Percentiles rank a stretch among this genome's conserved stretches.
phyloP scores from a whole-genome alignment of 768 basidiomycete species.

The Collybia nuda region DNA sequence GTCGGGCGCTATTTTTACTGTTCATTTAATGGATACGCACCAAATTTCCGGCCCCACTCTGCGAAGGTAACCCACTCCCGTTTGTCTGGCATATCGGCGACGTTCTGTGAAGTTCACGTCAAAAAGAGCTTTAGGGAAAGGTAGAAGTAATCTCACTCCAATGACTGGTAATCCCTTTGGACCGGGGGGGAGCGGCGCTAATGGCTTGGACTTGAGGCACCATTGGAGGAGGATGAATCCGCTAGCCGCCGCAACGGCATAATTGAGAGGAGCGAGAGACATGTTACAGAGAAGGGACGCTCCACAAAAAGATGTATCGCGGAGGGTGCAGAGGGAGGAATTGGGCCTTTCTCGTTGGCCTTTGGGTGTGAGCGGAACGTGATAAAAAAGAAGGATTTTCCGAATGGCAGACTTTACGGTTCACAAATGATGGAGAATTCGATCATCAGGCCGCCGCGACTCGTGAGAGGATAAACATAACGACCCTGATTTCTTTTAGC shows the following conservation, averaged over 20 bases:
- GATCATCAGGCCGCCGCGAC: too few relatives aligned
- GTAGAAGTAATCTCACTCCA: conserved; percentile 26
- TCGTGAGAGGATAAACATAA: too few relatives aligned
- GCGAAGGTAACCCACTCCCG: conserved; percentile 50
- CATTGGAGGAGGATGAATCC: conserved; percentile 14
- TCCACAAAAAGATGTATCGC: too few relatives aligned
- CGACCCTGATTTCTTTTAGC: too few relatives aligned
- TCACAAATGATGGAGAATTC: too few relatives aligned
- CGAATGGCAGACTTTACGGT: too few relatives aligned
- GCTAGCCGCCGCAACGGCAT: conserved; percentile 6
- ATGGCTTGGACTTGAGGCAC: conserved; percentile 17
- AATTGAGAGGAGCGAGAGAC: conserved; percentile 7
- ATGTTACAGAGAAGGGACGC: not conserved
- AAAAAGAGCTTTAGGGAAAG: not conserved
- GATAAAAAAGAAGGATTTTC: too few relatives aligned
- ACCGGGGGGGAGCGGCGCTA: conserved; percentile 34
- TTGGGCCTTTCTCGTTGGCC: too few relatives aligned
- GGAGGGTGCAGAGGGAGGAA: too few relatives aligned
- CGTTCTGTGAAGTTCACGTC: conserved; percentile 31
- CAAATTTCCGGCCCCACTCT: conserved; percentile 52
- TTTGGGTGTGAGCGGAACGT: too few relatives aligned
- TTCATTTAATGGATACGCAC: conserved; percentile 22
- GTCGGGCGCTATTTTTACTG: not conserved
- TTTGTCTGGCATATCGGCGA: conserved; percentile 42
- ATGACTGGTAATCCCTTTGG: conserved; percentile 40